A percentile compares a stretch with the other conserved stretches of the same genome.
These are phyloP conservation scores for Monosporascus sp. DNA, from an alignment of 2,329 filamentous ascomycete species.

Conservation along the genomic window DNA sequence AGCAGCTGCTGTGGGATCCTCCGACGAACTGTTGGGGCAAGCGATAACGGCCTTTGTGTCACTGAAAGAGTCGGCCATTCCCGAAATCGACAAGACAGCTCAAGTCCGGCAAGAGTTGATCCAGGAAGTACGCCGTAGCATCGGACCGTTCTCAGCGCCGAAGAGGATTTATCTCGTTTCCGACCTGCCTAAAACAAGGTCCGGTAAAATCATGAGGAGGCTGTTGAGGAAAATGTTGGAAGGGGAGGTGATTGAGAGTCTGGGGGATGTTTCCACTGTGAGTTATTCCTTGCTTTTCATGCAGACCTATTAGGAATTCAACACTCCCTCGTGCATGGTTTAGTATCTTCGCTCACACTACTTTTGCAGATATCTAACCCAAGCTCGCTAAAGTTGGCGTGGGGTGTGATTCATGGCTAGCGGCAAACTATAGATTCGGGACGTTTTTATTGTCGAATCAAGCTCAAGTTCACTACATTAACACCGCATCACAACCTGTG, in stretches of 20 bases:
- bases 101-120: constrained; percentile 92
- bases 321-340: no score
- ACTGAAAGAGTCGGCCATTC: constrained; percentile 67
- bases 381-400: no score
- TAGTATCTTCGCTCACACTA: no score
- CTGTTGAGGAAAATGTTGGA: constrained; percentile 96
- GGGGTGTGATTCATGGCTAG: no score
- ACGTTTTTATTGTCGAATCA: no score
- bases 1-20: constrained; percentile 88
- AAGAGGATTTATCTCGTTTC: constrained; percentile 89
- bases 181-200: constrained; percentile 94
- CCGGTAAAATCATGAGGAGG: constrained; percentile 97
- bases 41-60: constrained; percentile 95
- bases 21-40: constrained; percentile 92
- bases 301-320: not conserved
- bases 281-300: constrained; percentile 31
- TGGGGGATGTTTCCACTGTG: constrained; percentile 90
- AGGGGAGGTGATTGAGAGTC: constrained; percentile 84
- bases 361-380: no score
- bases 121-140: constrained; percentile 92
- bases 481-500: no score
- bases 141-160: constrained; percentile 93
- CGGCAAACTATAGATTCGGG: no score
- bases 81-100: constrained; percentile 48
- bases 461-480: no score